Evolutionary conservation across 2,329 filamentous ascomycete genomes (phyloP).

Genomic region (Exserohilum turcica): DNA sequence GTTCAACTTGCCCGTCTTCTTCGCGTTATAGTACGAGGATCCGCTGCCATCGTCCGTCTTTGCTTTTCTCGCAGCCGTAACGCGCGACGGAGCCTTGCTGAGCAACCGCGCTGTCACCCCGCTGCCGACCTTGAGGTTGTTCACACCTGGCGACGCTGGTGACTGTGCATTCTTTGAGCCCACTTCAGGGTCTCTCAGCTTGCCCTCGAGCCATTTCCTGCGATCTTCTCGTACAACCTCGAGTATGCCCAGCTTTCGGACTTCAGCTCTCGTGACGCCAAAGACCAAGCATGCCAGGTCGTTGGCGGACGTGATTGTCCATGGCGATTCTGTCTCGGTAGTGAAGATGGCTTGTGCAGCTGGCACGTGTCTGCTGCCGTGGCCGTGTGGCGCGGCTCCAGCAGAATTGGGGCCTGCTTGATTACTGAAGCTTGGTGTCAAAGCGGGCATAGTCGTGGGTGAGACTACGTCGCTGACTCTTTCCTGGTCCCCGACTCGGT

Average conservation of each 20-base stretch:
- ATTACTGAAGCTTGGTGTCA: conserved; percentile 41
- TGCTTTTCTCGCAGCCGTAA: conserved; percentile 61
- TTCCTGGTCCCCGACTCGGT: conserved; percentile 60
- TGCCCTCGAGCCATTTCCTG: conserved; percentile 85
- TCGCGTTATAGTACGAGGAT: conserved; percentile 54
- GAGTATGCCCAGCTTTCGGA: conserved; percentile 90
- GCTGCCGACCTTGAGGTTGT: conserved; percentile 68
- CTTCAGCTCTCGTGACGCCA: conserved; percentile 95
- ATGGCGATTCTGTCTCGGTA: conserved; percentile 86
- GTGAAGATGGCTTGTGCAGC: conserved; percentile 97
- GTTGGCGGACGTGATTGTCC: conserved; percentile 95
- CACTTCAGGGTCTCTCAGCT: conserved; percentile 69
- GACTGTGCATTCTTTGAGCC: conserved; percentile 50
- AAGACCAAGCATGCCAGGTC: conserved; percentile 97
- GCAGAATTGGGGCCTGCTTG: conserved; percentile 42
- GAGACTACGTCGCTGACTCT: conserved; percentile 53
- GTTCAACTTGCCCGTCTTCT: conserved; percentile 60
- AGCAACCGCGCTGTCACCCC: conserved; percentile 88
- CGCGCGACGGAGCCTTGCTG: conserved; percentile 74
- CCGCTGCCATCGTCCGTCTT: conserved; percentile 67
- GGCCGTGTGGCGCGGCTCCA: conserved; percentile 68
- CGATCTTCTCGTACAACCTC: conserved; percentile 92
- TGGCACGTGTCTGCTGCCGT: conserved; percentile 87
- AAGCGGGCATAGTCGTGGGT: conserved; percentile 52
- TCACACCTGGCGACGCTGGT: conserved; percentile 45